Evolutionary conservation across 2,329 filamentous ascomycete genomes (phyloP), one percentile per base, ranked within the genome.

Genomic region (Neonectria hederae): DNA sequence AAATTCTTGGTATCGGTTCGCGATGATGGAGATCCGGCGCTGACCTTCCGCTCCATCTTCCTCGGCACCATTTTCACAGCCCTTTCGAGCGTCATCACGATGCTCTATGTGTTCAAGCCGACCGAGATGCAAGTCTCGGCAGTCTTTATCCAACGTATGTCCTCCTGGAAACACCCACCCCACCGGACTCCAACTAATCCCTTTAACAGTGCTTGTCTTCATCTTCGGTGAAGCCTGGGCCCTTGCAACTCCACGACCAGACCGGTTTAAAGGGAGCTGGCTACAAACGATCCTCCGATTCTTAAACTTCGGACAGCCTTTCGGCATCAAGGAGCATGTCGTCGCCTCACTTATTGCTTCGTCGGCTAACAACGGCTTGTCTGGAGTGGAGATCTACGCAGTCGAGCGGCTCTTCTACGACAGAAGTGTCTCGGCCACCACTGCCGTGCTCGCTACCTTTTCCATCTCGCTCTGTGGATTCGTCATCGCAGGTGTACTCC

Each of bases 381-480:
- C 45, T 2, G 24, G 64, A 11, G 65, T 72, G n/a, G 66, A 72
- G 19, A 67, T 72, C 28, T 70, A 68, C 28, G 66, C 66, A 14
- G 66, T 68, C 46, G 69, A 72, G 42, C 51, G 68, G 14, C 45
- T 49, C 7, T 72, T 72, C 19, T 72, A 68, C 38, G 38, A 65
- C 28, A 57, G 59, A 3, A 59, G 35, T 19, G 71, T 75, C 4
- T 62, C 69, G 0, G 73, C 75, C 6, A 62, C 68, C 3, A 75
- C 74, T 1, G 75, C 70, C 0, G 62, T 77, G 4, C 65, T 76
- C 5, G 65, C 69, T 7, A 74, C 70, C 11, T 74, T 75, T n/a
- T 76, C 74, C 0, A 72, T 73, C 5, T 71, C 72, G 0, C 69
- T 77, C 8, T 76, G 70, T 38, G 76, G 76, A 2, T 76, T 75